Evolutionary conservation across 768 basidiomycete genomes (phyloP), one percentile per base, ranked within the genome.

Genomic region (Suillus hirtellus): DNA sequence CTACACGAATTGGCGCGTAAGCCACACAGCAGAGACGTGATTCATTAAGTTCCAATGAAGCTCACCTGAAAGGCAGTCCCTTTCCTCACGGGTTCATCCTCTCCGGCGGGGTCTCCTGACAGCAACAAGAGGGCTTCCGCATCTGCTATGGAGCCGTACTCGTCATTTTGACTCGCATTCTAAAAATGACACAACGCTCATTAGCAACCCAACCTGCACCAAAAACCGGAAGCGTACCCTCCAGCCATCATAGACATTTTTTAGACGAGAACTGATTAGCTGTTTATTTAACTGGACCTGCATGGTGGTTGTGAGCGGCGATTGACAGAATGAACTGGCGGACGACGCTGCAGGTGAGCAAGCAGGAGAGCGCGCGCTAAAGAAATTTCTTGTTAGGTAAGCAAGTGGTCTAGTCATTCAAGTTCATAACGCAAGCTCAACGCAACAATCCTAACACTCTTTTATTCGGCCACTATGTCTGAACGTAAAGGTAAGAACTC

Each of bases 11-110:
- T 56, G 43, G 58, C 56, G 60, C 59, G 61, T 68, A 60, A 62
- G 34, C 59, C 24, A 54, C 46, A 19, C 27, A 46, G 37, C 14
- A 55, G 35, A 27, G 42, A 42, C 63, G 58, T 54, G 24, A 21
- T 64, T 50, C 15, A n/a, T 24, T 15, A 15, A 24, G 38, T 1
- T 40, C 7, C 19, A 21, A 31, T n/a, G 17, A 24, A 42, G 72
- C 86, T 64, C 65, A 94, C 96, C 80, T 99, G 96, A 64, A 98
- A 84, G 46, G 93, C 94, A 31, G 91, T 92, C 12, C 95, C 93
- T 73, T 95, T 96, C 64, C 90, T 86, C 69, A 93, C 86, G n/a
- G 92, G 88, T 69, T 93, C 92, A 67, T 98, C 96, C 70, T 98
- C 95, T 6, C 84, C 81, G 0, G 86, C 87, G 27, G 89, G 88